Evolutionary conservation across 768 basidiomycete genomes (phyloP).

Genomic region (Collybia sordida): DNA sequence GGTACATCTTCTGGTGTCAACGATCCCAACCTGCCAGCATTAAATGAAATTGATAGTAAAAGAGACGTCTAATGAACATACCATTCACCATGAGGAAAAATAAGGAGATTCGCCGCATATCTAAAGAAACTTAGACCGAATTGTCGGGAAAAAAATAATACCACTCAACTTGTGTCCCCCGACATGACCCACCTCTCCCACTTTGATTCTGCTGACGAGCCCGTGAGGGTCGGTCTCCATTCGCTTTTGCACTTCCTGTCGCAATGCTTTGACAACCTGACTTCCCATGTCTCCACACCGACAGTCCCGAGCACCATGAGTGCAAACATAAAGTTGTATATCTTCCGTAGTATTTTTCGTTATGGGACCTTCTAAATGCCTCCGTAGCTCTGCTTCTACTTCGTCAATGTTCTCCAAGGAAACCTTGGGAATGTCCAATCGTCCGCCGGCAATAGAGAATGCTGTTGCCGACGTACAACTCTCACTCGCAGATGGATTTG

Average conservation of each 20-base stretch:
- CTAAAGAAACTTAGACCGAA: slow-evolving; percentile 28
- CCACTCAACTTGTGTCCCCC: slow-evolving; percentile 69
- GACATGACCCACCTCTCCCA: slow-evolving; percentile 75
- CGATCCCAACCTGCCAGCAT: slow-evolving; percentile 54
- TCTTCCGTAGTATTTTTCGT: slow-evolving; percentile 16
- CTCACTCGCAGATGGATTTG: background rate
- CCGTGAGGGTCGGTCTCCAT: slow-evolving; percentile 24
- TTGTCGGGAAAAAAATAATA: background rate
- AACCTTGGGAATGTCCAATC: slow-evolving; percentile 48
- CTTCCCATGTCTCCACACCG: slow-evolving; percentile 71
- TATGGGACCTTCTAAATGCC: slow-evolving; percentile 21
- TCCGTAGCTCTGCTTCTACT: slow-evolving; percentile 36
- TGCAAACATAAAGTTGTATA: slow-evolving; percentile 67
- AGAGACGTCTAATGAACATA: slow-evolving; percentile 26
- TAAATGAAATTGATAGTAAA: background rate
- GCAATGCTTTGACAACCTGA: slow-evolving; percentile 52
- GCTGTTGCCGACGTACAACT: slow-evolving; percentile 41
- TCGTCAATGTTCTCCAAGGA: slow-evolving; percentile 50
- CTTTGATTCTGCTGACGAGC: slow-evolving; percentile 30
- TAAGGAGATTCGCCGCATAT: slow-evolving; percentile 67
- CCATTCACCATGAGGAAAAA: slow-evolving; percentile 77
- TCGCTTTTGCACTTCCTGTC: slow-evolving; percentile 47
- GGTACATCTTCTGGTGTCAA: slow-evolving; percentile 59
- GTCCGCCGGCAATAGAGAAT: slow-evolving; percentile 48
- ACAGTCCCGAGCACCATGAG: slow-evolving; percentile 78